phyloP scores from a whole-genome alignment of 2,329 filamentous ascomycete species.

The Diplodia corticola region DNA sequence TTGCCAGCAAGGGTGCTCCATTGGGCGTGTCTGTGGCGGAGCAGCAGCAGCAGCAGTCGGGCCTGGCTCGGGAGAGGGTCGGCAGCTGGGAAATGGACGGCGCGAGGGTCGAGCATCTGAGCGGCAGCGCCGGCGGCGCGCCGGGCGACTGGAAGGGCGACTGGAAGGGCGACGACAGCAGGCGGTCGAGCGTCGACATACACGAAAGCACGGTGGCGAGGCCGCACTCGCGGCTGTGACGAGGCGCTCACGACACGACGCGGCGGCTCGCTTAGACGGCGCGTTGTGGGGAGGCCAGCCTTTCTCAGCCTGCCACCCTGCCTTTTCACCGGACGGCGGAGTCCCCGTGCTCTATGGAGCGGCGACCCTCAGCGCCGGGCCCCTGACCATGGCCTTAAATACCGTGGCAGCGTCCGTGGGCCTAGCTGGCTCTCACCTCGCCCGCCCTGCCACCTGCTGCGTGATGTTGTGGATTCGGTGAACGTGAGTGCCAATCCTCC shows the following conservation, averaged over 20 bases:
- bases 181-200: constrained; percentile 48
- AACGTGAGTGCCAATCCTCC: constrained; percentile 5
- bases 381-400: constrained; percentile 12
- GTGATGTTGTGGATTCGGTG: not conserved
- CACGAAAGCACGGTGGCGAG: constrained; percentile 44
- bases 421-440: not conserved
- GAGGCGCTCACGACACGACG: constrained; percentile 10
- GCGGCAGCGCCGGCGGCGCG: not conserved
- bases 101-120: constrained; percentile 22
- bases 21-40: constrained; percentile 11
- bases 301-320: not conserved
- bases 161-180: constrained; percentile 30
- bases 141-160: constrained; percentile 25
- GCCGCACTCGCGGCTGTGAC: constrained; percentile 52
- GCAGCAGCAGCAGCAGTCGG: constrained; percentile 38
- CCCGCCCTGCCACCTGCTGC: not conserved
- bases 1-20: constrained; percentile 28
- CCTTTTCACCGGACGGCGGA: not conserved
- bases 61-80: constrained; percentile 52
- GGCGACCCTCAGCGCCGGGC: not conserved
- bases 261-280: not conserved
- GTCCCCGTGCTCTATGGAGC: constrained; percentile 5
- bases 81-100: constrained; percentile 59
- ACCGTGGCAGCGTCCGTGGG: not conserved
- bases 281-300: not conserved